Base-by-base conservation (phyloP, 108 stramenopile genomes). In the Parietichytrium sp. region DNA sequence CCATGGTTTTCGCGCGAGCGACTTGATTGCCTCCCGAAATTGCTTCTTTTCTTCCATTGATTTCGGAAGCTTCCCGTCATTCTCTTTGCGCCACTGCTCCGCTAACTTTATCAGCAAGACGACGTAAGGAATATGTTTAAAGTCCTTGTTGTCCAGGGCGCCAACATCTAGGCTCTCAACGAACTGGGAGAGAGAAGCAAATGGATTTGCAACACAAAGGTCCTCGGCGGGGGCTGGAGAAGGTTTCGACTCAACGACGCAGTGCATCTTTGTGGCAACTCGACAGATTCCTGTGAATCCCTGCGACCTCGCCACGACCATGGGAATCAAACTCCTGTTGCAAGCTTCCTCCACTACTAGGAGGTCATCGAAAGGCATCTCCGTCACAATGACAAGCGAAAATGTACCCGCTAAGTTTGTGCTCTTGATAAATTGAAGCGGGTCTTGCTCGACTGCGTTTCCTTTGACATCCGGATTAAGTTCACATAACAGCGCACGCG, bases 251-350 rank as follows among this genome's bases (percentile, higher is more conserved):
- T 95, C 95, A 30, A 88, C 78, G 18, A 94, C 50, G n/a, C 81
- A 87, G 25, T 93, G 92, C 12, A 52, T 16, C 8, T 85, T 84
- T 4, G 84, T 72, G 77, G 93, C 93, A 18, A 95, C 47, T 1
- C 95, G 92, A 6, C 96, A 89, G 15, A 81, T 78, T 7, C 98
- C 97, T 6, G 98, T 61, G 27, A 98, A 50, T 25, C 98, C 98
- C 78, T 94, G 96, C 45, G 92, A 89, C 7, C 92, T 85, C 3
- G 92, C 91, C 48, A 89, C 81, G 26, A 99, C 23, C 26, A 97
- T 86, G 0, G 97, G 95, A 6, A 92, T 42, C 3, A 81, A 54
- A 1, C 36, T 54, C 8, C 47, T 48, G 51, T 87, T 87, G 72
- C 93, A 94, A 2, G 87, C 81, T 13, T 72, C 51, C 2, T 91